A percentile compares a stretch with the other conserved stretches of the same genome.
These are phyloP conservation scores for Crithidia expoeki DNA, from an alignment of 208 protist species.

Conservation along the genomic window DNA sequence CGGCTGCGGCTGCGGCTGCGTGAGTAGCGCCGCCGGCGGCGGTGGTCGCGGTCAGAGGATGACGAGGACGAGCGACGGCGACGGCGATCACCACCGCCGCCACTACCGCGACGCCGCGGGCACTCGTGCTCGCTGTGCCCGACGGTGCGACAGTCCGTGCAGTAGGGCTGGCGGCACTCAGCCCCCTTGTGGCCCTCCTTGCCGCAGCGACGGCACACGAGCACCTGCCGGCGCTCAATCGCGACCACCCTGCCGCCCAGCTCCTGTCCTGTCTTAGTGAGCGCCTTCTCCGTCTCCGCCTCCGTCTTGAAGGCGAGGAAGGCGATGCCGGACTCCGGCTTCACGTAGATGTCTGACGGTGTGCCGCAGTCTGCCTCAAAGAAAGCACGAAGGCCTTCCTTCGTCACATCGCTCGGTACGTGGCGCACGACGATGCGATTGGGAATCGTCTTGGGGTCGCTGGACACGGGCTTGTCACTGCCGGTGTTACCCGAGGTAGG, in stretches of 20 bases:
- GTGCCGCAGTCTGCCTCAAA: constrained; percentile 53
- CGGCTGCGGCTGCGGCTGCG: constrained; percentile 46
- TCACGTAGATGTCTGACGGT: constrained; percentile 56
- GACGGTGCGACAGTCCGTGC: constrained; percentile 49
- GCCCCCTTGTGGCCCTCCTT: constrained; percentile 65
- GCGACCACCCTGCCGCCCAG: constrained; percentile 39
- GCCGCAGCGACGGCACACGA: constrained; percentile 72
- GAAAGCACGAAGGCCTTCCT: constrained; percentile 51
- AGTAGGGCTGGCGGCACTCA: constrained; percentile 44
- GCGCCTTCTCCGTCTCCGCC: constrained; percentile 39
- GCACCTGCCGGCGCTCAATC: constrained; percentile 52
- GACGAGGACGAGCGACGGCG: constrained; percentile 26
- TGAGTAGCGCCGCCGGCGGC: constrained; percentile 39
- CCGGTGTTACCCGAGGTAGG: too few relatives aligned
- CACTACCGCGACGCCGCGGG: constrained; percentile 24
- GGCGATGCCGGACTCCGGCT: constrained; percentile 44
- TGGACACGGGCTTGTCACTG: background rate
- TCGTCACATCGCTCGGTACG: constrained; percentile 34
- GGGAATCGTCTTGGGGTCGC: background rate
- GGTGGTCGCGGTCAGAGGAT: constrained; percentile 21
- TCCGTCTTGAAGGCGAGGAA: constrained; percentile 65
- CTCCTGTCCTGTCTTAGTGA: constrained; percentile 49
- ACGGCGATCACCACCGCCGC: constrained; percentile 39
- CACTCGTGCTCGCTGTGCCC: constrained; percentile 61
- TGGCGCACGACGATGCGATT: constrained; percentile 61